Base-by-base conservation (phyloP, 768 basidiomycete species). In the Trametes coccinea region DNA sequence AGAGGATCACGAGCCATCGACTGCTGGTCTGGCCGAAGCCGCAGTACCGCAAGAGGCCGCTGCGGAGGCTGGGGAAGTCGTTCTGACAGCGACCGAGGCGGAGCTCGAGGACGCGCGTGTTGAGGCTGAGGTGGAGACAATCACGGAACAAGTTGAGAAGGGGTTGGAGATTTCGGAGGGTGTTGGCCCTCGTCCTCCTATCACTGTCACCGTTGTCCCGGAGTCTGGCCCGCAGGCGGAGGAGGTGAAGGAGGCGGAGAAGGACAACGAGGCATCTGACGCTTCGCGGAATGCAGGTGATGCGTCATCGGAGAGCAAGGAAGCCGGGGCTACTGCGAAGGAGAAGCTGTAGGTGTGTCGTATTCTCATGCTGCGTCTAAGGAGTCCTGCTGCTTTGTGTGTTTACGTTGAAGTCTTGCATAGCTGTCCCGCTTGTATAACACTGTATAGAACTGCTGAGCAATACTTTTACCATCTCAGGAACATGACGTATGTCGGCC, bases 281-380 rank as follows among this genome's bases (percentile, higher is more conserved):
- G 2, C 33, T 16, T 17, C 48, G 37, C 39, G n/a, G 56, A 4
- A 33, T 2, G 48, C 30, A 33, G 41, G 7, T 44, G 48, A 57
- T 44, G 48, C 48, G 29, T 34, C 49, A 44, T 51, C 56, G 40
- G 48, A 51, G 30, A 39, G 8, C 16, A 33, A 41, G 48, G 40
- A 58, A 34, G 41, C 17, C n/a, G 30, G 5, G 9, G 29, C 16
- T 39, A 2, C 56, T 14, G 49, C 56, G 14, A 58, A 51, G 39
- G 56, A 58, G 48, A 58, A 51, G 56, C 40, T 58, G 56, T 58
- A 58, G 56, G 56, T 58, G 29, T 49, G 49, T 58, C 48, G 41
- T 29, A 34, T 14, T 22, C 34, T 27, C 53, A 2, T 40, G 27
- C 10, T 40, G 37, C 47, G 37, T 39, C 27, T 9, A 34, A 29